A percentile compares a stretch with the other conserved stretches of the same genome.
Evolutionary conservation across 2,329 filamentous ascomycete genomes (phyloP).

Genomic region (Aspergillus novofumigatus): DNA sequence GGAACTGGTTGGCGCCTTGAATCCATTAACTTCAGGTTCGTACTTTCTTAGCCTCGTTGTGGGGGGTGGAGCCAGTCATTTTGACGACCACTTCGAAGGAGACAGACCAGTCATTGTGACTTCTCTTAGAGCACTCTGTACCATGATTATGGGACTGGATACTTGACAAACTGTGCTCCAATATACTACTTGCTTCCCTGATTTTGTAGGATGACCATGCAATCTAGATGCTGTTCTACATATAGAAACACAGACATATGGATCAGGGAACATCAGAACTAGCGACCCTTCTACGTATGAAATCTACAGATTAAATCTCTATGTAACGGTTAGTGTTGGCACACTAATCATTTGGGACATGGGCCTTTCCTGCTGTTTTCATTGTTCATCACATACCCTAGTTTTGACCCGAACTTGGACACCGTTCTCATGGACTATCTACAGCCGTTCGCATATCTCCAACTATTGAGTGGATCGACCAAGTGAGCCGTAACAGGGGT

Average conservation of each 20-base stretch:
- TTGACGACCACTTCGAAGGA: not conserved
- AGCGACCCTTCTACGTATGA: not conserved
- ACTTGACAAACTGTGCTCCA: not conserved
- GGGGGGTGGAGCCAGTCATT: not conserved
- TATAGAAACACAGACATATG: not conserved
- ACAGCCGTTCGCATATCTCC: too few species aligned
- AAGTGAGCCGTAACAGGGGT: not conserved
- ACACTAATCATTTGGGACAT: too few species aligned
- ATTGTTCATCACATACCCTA: too few species aligned
- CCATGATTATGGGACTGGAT: not conserved
- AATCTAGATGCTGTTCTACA: not conserved
- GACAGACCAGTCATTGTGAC: not conserved
- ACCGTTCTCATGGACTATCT: not conserved
- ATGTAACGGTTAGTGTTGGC: too few species aligned
- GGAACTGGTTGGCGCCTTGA: constrained; percentile 3
- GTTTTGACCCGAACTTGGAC: too few species aligned
- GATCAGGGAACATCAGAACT: not conserved
- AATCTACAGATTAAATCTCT: too few species aligned
- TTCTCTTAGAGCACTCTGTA: not conserved
- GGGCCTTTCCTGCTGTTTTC: too few species aligned
- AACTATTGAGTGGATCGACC: not conserved
- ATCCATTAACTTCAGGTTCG: not conserved
- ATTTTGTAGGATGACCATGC: not conserved
- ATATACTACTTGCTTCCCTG: not conserved
- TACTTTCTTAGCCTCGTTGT: not conserved